Conservation (phyloP, 2,329 filamentous ascomycete genomes). For the Huntiella savannae region DNA sequence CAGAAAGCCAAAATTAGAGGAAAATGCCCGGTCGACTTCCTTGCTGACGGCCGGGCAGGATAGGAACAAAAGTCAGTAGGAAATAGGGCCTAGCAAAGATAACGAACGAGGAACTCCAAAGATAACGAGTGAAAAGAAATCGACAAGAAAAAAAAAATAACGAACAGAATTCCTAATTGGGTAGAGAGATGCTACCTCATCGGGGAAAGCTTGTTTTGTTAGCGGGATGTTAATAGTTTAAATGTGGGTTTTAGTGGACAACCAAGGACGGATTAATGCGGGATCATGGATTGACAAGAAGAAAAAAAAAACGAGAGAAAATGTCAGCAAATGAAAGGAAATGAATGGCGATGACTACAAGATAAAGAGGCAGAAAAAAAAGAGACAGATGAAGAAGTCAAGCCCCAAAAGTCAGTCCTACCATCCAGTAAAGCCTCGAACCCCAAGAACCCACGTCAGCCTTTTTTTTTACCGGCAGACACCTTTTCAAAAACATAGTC, state of each 20-base stretch:
- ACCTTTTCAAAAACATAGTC: too few relatives aligned
- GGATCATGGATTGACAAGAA: not conserved
- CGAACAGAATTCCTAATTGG: not conserved
- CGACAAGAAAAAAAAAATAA: not conserved
- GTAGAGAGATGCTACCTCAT: too few relatives aligned
- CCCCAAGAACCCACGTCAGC: not conserved
- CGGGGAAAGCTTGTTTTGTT: too few relatives aligned
- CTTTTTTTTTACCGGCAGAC: too few relatives aligned
- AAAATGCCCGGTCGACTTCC: too few relatives aligned
- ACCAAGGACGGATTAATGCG: too few relatives aligned
- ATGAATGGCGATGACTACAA: not conserved
- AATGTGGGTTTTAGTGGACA: too few relatives aligned
- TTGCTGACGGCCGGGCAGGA: constrained; percentile 25
- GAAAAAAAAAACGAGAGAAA: not conserved
- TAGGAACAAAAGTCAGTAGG: constrained; percentile 34
- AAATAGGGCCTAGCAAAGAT: constrained; percentile 20
- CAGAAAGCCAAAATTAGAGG: too few relatives aligned
- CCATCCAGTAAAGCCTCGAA: not conserved
- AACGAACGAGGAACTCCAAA: not conserved
- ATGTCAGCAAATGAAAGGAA: not conserved
- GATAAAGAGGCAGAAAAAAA: not conserved
- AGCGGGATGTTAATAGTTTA: too few relatives aligned
- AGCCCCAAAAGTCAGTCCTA: not conserved
- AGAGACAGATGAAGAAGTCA: not conserved
- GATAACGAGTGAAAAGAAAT: constrained; percentile 1